Evolutionary conservation across 352 stramenopile genomes (phyloP).

Genomic region (Blastocystis sp.): DNA sequence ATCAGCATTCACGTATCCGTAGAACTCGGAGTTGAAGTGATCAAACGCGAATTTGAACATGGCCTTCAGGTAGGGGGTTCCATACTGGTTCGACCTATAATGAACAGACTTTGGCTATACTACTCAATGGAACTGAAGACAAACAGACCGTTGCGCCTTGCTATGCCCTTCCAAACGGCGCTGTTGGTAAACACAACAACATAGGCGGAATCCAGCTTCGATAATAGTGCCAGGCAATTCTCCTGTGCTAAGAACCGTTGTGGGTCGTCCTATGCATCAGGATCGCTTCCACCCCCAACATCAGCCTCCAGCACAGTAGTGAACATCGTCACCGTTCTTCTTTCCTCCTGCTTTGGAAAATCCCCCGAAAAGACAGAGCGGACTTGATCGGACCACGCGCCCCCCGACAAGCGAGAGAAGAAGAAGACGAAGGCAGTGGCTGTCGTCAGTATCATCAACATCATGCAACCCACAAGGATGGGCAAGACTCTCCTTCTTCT

Average conservation of each 20-base stretch:
- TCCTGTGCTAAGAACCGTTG: constrained; percentile 60
- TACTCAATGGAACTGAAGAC: constrained; percentile 47
- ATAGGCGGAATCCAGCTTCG: constrained; percentile 44
- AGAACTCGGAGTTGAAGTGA: constrained; percentile 64
- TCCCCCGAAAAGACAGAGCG: too few relatives aligned
- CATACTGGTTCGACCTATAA: constrained; percentile 54
- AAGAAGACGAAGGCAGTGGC: too few relatives aligned
- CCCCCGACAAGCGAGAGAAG: too few relatives aligned
- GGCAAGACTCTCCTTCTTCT: too few relatives aligned
- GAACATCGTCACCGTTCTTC: constrained; percentile 60
- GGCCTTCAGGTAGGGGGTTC: constrained; percentile 56
- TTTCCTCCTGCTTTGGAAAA: neutral
- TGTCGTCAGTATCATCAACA: too few relatives aligned
- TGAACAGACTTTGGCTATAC: neutral
- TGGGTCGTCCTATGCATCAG: constrained; percentile 56
- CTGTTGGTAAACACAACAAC: constrained; percentile 63
- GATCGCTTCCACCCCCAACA: neutral
- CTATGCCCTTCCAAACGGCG: constrained; percentile 44
- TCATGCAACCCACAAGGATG: too few relatives aligned
- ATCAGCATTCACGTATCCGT: constrained; percentile 69
- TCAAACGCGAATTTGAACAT: constrained; percentile 51
- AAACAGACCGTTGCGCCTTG: constrained; percentile 25
- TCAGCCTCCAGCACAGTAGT: constrained; percentile 62
- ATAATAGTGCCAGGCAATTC: constrained; percentile 63
- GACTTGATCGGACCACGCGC: too few relatives aligned